Evolutionary conservation across 345 rosid genomes (phyloP), one percentile per base, ranked within the genome.

Genomic region (Limnanthes douglasii): DNA sequence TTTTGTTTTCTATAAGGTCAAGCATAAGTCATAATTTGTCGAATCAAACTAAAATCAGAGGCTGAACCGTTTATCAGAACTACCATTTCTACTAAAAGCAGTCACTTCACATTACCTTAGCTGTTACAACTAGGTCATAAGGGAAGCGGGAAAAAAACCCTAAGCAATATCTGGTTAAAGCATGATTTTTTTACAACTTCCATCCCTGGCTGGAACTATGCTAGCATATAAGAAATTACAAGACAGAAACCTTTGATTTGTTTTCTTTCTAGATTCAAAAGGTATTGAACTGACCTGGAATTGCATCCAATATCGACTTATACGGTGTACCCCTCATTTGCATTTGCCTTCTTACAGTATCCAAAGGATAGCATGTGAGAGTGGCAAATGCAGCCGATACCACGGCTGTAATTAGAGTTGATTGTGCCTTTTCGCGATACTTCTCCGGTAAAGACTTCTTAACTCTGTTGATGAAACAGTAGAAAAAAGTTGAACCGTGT

Each of bases 291-390:
- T 33, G 61, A 76, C 95, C 98, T 18, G 72, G 51, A 70, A 84
- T 48, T 33, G 94, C 98, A 49, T 85, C 94, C 18, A 83, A 49
- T 62, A 90, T 75, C 3, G 94, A 57, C 51, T 67, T 80, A 67
- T 90, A 90, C 5, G 94, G 96, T 28, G 80, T 65, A 22, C 85
- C 83, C 68, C 44, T 80, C 85, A 90, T 68, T 66, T 90, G 98
- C 98, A 90, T 90, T 60, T 90, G 98, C 43, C 98, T 64, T 65
- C 98, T 73, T 45, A 90, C 62, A 4, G 98, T 85, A 69, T 90
- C 98, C 39, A 85, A 65, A 22, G 98, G 96, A 66, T 85, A 90
- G 54, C 98, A 90, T 17, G 94, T 78, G 31, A 85, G 59, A 21
- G 96, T 85, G 47, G 98, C 96, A 50, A 75, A 54, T 41, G 74